Base-by-base conservation (phyloP, 768 basidiomycete species). In the Mycena latifolia region DNA sequence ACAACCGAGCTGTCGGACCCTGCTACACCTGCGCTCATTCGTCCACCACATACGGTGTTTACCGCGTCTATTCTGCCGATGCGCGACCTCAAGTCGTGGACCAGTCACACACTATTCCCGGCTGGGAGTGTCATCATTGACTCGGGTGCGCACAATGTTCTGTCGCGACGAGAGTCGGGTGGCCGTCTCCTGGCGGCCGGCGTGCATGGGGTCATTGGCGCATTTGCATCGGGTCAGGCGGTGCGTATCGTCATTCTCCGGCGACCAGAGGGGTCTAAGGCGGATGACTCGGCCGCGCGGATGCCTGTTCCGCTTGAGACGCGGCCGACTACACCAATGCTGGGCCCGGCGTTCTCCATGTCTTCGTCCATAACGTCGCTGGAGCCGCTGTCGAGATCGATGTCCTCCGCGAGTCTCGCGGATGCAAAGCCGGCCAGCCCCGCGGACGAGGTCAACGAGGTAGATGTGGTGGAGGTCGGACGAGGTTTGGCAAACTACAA, bases 401-500 rank as follows among this genome's bases (percentile, higher is more conserved):
- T 73, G 17, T 80, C 85, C 29, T 70, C 55, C 4, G 76, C 78
- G 48, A 75, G 74, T 67, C 62, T 71, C 24, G 63, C 28, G 18
- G 70, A 67, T 12, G n/a, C 14, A 6, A 43, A 43, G 11, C n/a
- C 43, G 47, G 59, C 56, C 20, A 73, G 73, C 2, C 72, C 72
- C 31, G 74, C 69, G 31, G 79, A 71, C 35, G 81, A 84, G 46
- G 78, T 81, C 53, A 82, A 43, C 77, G 88, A 76, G 78, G 82
- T 59, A 79, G 93, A 97, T 70, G 82, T 94, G 28, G 81, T 92
- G 46, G 97, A 98, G 76, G 94, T 99, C 39, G 98, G 97, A 0
- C 87, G 97, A 41, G 98, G 98, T 1, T 81, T 98, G 56, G 95
- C 95, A 17, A 98, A 96, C 79, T 99, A 98, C 76, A 98, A 98